Evolutionary conservation across 1,284 basidiomycete genomes (phyloP).

Genomic region (Fistulinella cinereoalba): DNA sequence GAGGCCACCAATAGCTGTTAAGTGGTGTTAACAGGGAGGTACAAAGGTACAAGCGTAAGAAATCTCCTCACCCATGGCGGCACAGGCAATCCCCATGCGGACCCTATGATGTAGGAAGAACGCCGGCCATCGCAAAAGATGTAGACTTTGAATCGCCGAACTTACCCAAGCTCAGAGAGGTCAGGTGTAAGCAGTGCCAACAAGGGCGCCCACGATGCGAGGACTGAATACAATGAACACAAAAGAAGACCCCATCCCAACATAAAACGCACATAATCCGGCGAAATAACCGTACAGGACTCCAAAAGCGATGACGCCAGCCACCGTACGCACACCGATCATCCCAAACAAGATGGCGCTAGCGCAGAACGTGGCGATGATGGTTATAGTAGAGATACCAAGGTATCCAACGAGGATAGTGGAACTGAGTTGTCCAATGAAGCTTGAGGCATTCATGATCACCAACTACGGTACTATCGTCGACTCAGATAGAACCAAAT

Average conservation of each 20-base stretch:
- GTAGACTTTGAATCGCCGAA: too few species aligned
- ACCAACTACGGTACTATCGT: constrained; percentile 16
- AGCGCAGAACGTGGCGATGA: constrained; percentile 28
- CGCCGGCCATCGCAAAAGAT: background rate
- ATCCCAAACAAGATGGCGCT: constrained; percentile 26
- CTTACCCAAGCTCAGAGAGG: constrained; percentile 31
- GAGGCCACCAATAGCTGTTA: constrained; percentile 16
- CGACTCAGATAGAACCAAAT: background rate
- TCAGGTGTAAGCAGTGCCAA: constrained; percentile 32
- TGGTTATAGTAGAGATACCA: constrained; percentile 20
- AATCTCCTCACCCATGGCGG: too few species aligned
- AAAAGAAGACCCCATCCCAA: too few species aligned
- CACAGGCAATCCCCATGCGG: constrained; percentile 26
- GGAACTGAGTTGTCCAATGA: constrained; percentile 28
- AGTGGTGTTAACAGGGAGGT: too few species aligned
- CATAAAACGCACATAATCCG: constrained; percentile 35
- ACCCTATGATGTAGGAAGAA: constrained; percentile 12
- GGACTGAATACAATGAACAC: constrained; percentile 20
- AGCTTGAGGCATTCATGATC: constrained; percentile 24
- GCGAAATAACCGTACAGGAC: constrained; percentile 37
- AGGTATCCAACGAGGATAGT: constrained; percentile 24
- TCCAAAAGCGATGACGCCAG: constrained; percentile 22
- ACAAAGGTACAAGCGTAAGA: too few species aligned
- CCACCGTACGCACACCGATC: constrained; percentile 18
- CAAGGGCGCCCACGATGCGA: constrained; percentile 33